Evolutionary conservation across 2,329 filamentous ascomycete species (phyloP), one percentile per base, ranked within the genome.

Genomic region (Clonostachys rosea): DNA sequence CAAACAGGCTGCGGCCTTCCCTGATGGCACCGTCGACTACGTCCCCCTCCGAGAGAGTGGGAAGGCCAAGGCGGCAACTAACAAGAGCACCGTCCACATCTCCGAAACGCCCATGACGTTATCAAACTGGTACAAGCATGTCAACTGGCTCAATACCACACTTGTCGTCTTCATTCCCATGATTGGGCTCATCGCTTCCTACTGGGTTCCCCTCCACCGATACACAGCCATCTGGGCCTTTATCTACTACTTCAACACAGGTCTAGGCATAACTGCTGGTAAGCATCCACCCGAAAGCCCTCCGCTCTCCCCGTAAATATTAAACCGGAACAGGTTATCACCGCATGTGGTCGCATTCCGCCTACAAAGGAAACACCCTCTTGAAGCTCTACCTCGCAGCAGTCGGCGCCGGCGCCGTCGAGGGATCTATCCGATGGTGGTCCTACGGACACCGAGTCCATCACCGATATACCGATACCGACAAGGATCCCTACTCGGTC

Each of bases 381-480:
- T 81, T 95, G 48, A 85, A 87, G 68, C 82, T 94, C 61, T 92
- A 89, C 72, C 83, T 95, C 53, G 89, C 89, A 50, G 84, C 85
- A 43, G 82, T 89, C 52, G 89, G 89, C 49, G 87, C 86, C 59
- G 89, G 89, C 69, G 87, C 89, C 55, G 87, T 92, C 48, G 82
- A 95, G 67, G 89, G 89, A 48, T 94, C 89, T 42, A 87, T 91
- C 63, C 79, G 89, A 67, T 95, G 89, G 89, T 95, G 89, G 90
- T 84, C 88, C 51, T 83, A 87, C 59, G 89, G 86, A 63, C 90
- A 95, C 73, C 85, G 90, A 56, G 87, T 89, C 60, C 89, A 95
- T 68, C 89, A 95, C 77, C 82, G 90, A 59, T 95, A 94, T 68
- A 95, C 90, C 73, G 90, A 95, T 64, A 95, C 89, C 61, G 87